Evolutionary conservation across 164 flowering plant species (phyloP), one percentile per base, ranked within the genome.

Genomic region (Stephania yunnanensis): DNA sequence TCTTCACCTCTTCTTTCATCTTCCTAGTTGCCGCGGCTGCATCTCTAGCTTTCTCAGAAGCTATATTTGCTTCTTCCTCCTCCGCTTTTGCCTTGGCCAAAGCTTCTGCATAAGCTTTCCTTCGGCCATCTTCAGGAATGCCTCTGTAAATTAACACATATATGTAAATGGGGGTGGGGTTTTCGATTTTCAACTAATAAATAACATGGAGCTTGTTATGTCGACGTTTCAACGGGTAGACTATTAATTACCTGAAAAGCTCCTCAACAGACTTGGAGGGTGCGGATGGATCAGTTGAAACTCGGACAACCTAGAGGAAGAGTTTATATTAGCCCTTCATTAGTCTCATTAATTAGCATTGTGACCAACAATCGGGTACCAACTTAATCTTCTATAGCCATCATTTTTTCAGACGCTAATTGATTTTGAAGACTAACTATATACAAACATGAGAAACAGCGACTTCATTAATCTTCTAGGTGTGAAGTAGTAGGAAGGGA

Each of bases 61-160:
- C 93, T 71, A 15, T 69, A 17, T 70, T 71, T 3, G 90, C 93
- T 79, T 86, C 98, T 76, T 91, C 95, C 80, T 91, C 95, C 80
- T 95, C 98, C 2, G 94, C 95, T 81, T 87, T 88, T 10, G 87
- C 91, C 80, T 85, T 91, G 19, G 91, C 93, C 30, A 82, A 9
- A 36, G 87, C 83, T 83, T 92, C 99, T 31, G 89, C 87, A 70
- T 87, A 91, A 0, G 87, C 94, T 80, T 87, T 81, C 79, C 99
- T 92, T 83, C 99, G 86, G 31, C 89, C 89, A 82, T 95, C 99
- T 84, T 88, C 97, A 20, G 98, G 95, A 73, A 95, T 91, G 52
- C 80, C 86, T 70, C 99, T 95, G 77, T 2, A 75, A 29, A 22
- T 25, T 25, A 25, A 25, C 25, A 25, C 25, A 25, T 25, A 25